Base-by-base conservation (phyloP, 83 land plant genomes). In the Isoetes engelmannii region DNA sequence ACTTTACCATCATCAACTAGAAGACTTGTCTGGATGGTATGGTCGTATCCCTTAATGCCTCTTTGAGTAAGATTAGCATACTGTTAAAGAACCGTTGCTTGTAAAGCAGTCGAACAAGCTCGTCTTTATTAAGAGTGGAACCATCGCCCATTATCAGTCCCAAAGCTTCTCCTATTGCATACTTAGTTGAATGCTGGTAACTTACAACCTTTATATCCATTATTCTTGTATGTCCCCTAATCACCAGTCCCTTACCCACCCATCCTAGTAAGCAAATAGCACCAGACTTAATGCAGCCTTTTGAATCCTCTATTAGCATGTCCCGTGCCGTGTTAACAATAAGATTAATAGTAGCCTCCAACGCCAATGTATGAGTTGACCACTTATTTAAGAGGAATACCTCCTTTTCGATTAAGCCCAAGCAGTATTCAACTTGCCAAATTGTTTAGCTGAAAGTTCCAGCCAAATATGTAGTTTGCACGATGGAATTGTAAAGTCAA, bases 321-420 rank as follows among this genome's bases (percentile, higher is more conserved):
- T 18, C 28, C 20, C 28, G 18, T 7, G 28, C 18, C 62, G 3
- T 42, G 43, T 69, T 65, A 17, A 74, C 43, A n/a, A 47, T 53
- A 48, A 68, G n/a, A 4, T 60, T 41, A 6, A 74, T 45, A 12
- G 61, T 65, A 47, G 47, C 63, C 47, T 74, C 77, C 65, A 74
- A 47, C 9, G 28, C 45, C 7, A 67, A 67, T 13, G 5, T 50
- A 41, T 15, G 49, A 67, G 8, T 43, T 6, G 21, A 19, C 80
- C 80, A 78, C 45, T 78, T 78, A 49, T 78, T 78, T 10, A 78
- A 47, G 47, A 78, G n/a, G n/a, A n/a, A n/a, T n/a, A n/a, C n/a
- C n/a, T n/a, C n/a, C n/a, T n/a, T n/a, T n/a, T n/a, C n/a, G n/a
- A n/a, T n/a, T n/a, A n/a, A n/a, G n/a, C n/a, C n/a, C n/a, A n/a